Base-by-base conservation (phyloP, 139 green algal genomes). In the Astrephomene gubernaculifera region DNA sequence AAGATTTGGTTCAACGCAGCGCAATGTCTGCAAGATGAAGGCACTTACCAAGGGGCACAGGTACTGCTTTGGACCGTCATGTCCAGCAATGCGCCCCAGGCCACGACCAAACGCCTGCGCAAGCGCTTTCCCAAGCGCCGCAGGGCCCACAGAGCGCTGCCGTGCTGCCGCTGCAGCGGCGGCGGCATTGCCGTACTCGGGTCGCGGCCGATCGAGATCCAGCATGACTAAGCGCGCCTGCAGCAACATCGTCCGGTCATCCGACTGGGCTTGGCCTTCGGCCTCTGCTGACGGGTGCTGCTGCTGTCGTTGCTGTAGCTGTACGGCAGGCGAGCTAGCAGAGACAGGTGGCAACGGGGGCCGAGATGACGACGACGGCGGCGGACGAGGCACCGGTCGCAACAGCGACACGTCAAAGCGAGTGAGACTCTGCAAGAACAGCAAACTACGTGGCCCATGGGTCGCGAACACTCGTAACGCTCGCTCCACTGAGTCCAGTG, bases 361-460 rank as follows among this genome's bases (percentile, higher is more conserved):
- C 43, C 17, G 52, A 38, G 39, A 22, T 53, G 39, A n/a, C n/a
- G n/a, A n/a, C n/a, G n/a, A n/a, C 19, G 17, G 71, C n/a, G 21
- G 49, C 29, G 71, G 36, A 9, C 35, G 33, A 36, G 38, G 24
- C 71, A 12, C 9, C 0, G 76, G 76, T 17, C 76, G 61, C 78
- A 84, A 24, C 31, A 64, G 22, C 6, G 78, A 84, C 24, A 84
- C 63, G 43, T 84, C 78, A 4, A 84, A 41, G 31, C 78, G 61
- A 1, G 43, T 75, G 19, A 74, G 63, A 14, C 14, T 33, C 21
- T 52, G 31, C 63, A 79, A 52, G 79, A 86, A 86, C 31, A 86
- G 65, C 17, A 86, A 49, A 49, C 79, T 78, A 45, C 79, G 79
- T 1, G 79, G 79, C 2, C 29, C 78, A 29, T 84, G 61, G 25